Evolutionary conservation across 768 basidiomycete genomes (phyloP).

Genomic region (Pisolithus microcarpus): DNA sequence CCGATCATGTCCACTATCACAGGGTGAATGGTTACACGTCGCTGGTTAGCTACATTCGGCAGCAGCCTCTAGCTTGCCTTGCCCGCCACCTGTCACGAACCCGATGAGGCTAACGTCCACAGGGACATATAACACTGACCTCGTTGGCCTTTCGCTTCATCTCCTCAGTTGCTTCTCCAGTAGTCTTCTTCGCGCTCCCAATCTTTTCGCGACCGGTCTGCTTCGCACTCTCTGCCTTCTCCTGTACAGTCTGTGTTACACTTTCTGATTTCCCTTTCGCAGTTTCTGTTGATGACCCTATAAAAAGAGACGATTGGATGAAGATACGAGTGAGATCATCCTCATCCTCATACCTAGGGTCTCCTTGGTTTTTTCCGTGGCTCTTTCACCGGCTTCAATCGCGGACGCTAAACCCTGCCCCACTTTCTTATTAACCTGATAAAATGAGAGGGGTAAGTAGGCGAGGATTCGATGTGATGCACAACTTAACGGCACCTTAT

Average conservation of each 20-base stretch:
- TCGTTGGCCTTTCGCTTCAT: neutral
- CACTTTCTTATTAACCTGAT: constrained; percentile 35
- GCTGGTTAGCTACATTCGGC: too few relatives aligned
- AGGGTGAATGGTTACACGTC: too few relatives aligned
- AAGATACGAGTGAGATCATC: neutral
- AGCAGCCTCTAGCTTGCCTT: too few relatives aligned
- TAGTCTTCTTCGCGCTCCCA: constrained; percentile 3
- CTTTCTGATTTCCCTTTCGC: neutral
- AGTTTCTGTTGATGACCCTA: constrained; percentile 2
- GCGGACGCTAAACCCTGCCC: constrained; percentile 34
- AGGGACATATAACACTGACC: neutral
- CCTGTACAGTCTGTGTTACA: constrained; percentile 1
- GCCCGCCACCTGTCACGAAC: too few relatives aligned
- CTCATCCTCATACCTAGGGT: constrained; percentile 22
- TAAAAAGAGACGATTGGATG: neutral
- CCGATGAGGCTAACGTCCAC: too few relatives aligned
- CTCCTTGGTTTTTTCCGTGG: constrained; percentile 32
- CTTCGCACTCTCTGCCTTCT: constrained; percentile 10
- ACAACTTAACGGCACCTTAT: constrained; percentile 22
- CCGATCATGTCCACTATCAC: too few relatives aligned
- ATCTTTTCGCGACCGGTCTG: constrained; percentile 6
- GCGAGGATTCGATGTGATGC: neutral
- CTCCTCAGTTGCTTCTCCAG: constrained; percentile 5
- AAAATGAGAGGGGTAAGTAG: neutral
- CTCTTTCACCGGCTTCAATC: constrained; percentile 37